A percentile compares a stretch with the other conserved stretches of the same genome.
These are phyloP conservation scores for Phanerochaete sordida DNA, from an alignment of 768 basidiomycete species.

Conservation along the genomic window DNA sequence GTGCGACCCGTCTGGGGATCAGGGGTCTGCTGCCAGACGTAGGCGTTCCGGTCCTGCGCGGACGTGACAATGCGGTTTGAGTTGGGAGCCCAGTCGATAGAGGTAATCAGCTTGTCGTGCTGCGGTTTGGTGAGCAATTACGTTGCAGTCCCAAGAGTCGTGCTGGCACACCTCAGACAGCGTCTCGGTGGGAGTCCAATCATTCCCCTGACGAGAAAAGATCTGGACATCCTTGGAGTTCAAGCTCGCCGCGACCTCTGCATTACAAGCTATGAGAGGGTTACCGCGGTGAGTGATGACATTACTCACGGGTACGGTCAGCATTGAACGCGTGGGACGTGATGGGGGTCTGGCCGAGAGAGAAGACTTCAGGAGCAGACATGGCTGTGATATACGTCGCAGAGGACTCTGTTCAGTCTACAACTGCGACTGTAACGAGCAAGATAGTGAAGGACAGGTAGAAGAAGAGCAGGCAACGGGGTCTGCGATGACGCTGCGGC, in stretches of 20 bases:
- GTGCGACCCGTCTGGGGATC: constrained; percentile 68
- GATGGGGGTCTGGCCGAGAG: constrained; percentile 78
- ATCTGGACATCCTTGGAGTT: constrained; percentile 90
- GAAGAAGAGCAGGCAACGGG: neutral
- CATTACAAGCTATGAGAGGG: neutral
- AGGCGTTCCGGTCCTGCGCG: constrained; percentile 98
- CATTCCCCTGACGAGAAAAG: constrained; percentile 58
- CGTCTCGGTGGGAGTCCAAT: constrained; percentile 71
- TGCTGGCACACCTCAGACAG: constrained; percentile 70
- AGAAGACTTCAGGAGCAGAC: constrained; percentile 75
- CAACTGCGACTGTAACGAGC: constrained; percentile 44
- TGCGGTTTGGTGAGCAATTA: constrained; percentile 28
- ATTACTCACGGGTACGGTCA: constrained; percentile 74
- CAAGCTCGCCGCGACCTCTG: constrained; percentile 89
- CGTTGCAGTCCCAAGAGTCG: neutral
- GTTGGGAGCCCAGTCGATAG: constrained; percentile 97
- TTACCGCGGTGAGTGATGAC: constrained; percentile 5
- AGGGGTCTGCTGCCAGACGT: constrained; percentile 89
- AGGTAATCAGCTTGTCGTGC: constrained; percentile 98
- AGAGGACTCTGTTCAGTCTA: constrained; percentile 85
- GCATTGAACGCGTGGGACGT: constrained; percentile 90
- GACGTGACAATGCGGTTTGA: constrained; percentile 98
- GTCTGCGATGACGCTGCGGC: neutral
- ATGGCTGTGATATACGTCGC: constrained; percentile 30
- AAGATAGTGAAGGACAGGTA: neutral